Evolutionary conservation across 768 basidiomycete species (phyloP).

Genomic region (Mycena maculata): DNA sequence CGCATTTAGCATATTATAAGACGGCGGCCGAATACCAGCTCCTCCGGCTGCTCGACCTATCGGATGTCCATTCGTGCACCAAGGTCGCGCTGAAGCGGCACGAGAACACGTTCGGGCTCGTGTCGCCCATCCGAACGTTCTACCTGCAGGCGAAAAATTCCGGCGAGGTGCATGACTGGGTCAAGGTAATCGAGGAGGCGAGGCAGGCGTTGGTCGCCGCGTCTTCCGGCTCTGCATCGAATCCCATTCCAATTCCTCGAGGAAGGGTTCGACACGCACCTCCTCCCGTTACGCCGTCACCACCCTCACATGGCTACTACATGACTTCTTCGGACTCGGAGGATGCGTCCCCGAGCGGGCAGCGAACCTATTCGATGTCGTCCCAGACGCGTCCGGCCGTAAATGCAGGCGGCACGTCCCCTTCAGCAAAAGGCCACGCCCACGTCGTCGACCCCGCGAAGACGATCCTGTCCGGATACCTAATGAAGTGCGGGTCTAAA

Average conservation of each 20-base stretch:
- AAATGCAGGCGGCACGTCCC: slow-evolving; percentile 46
- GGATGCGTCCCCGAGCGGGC: slow-evolving; percentile 65
- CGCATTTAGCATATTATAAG: slow-evolving; percentile 97
- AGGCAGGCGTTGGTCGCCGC: slow-evolving; percentile 72
- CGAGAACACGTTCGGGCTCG: slow-evolving; percentile 88
- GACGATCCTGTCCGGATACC: slow-evolving; percentile 86
- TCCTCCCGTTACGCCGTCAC: slow-evolving; percentile 59
- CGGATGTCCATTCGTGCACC: slow-evolving; percentile 91
- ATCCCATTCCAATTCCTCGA: slow-evolving; percentile 66
- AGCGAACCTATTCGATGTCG: slow-evolving; percentile 55
- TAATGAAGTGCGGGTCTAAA: slow-evolving; percentile 96
- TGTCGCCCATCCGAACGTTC: slow-evolving; percentile 90
- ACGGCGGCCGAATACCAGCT: slow-evolving; percentile 94
- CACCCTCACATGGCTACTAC: slow-evolving; percentile 58
- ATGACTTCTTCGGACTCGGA: slow-evolving; percentile 87
- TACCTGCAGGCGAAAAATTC: slow-evolving; percentile 85
- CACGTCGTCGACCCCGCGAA: slow-evolving; percentile 72
- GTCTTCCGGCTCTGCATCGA: slow-evolving; percentile 65
- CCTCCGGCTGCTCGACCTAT: slow-evolving; percentile 86
- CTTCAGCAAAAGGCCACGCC: slow-evolving; percentile 37
- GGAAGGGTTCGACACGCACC: slow-evolving; percentile 39
- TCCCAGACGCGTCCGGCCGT: slow-evolving; percentile 56
- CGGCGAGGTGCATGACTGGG: slow-evolving; percentile 86
- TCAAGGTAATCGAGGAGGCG: slow-evolving; percentile 82
- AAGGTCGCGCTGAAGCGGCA: slow-evolving; percentile 91